Percentiles rank a stretch among this genome's conserved stretches.
phyloP scores from a whole-genome alignment of 352 stramenopile species.

The Phytophthora pinifolia region DNA sequence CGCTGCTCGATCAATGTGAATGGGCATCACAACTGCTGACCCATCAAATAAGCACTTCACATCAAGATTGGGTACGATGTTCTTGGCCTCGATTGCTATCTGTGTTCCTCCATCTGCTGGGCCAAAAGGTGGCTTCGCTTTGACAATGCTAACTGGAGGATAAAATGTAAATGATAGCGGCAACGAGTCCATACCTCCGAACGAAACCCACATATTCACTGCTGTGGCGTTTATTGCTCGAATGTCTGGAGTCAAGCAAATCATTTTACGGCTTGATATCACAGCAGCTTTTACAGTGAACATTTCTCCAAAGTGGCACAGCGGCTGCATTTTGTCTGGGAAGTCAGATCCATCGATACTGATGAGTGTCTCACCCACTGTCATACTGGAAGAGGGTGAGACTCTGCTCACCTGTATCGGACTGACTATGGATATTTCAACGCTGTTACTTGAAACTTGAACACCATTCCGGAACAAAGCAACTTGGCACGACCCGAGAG shows the following conservation, averaged over 20 bases:
- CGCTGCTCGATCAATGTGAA: neutral
- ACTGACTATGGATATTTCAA: slow-evolving; percentile 11
- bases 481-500: slow-evolving; percentile 23
- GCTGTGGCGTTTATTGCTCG: slow-evolving; percentile 1
- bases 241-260: slow-evolving; percentile 28
- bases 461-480: slow-evolving; percentile 23
- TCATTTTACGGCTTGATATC: slow-evolving; percentile 22
- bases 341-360: slow-evolving; percentile 38
- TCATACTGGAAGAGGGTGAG: slow-evolving; percentile 22
- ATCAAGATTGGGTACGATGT: slow-evolving; percentile 21
- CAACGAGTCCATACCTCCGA: slow-evolving; percentile 26
- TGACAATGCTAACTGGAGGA: slow-evolving; percentile 15
- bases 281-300: slow-evolving; percentile 16
- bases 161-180: slow-evolving; percentile 27
- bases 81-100: slow-evolving; percentile 24
- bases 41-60: slow-evolving; percentile 41
- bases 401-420: slow-evolving; percentile 20
- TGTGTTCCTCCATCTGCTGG: slow-evolving; percentile 32
- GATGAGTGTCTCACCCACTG: slow-evolving; percentile 31
- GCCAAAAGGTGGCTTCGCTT: slow-evolving; percentile 29
- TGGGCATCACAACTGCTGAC: slow-evolving; percentile 6
- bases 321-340: slow-evolving; percentile 6
- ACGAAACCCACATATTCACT: slow-evolving; percentile 40
- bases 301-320: slow-evolving; percentile 38
- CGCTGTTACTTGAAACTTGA: slow-evolving; percentile 31